Evolutionary conservation across 2,329 filamentous ascomycete genomes (phyloP).

Genomic region (Monosporascus sp.): DNA sequence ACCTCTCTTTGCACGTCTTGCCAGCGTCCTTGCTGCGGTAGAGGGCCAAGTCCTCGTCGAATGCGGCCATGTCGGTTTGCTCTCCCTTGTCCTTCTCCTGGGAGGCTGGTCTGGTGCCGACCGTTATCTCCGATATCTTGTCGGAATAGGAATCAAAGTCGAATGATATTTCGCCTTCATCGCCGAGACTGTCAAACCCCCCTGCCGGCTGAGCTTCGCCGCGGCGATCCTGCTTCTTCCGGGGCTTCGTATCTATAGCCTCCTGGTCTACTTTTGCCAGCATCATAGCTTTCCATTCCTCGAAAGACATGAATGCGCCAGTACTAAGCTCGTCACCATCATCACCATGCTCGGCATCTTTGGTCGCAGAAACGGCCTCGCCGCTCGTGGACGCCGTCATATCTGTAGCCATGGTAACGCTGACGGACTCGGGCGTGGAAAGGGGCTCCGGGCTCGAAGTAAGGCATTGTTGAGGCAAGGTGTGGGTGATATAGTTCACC

Average conservation of each 20-base stretch:
- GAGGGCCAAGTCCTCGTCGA: slow-evolving; percentile 46
- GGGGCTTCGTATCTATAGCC: slow-evolving; percentile 58
- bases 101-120: slow-evolving; percentile 21
- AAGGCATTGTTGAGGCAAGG: slow-evolving; percentile 70
- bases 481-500: slow-evolving; percentile 79
- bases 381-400: slow-evolving; percentile 13
- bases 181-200: slow-evolving; percentile 73
- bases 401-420: slow-evolving; percentile 15
- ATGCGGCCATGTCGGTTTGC: slow-evolving; percentile 38
- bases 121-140: slow-evolving; percentile 39
- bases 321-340: slow-evolving; percentile 55
- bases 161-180: slow-evolving; percentile 76
- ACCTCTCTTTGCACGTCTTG: slow-evolving; percentile 94
- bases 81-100: slow-evolving; percentile 23
- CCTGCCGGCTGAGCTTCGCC: slow-evolving; percentile 50
- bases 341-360: slow-evolving; percentile 53
- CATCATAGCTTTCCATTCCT: slow-evolving; percentile 97
- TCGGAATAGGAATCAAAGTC: slow-evolving; percentile 49
- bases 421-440: slow-evolving; percentile 14
- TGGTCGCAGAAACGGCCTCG: slow-evolving; percentile 14
- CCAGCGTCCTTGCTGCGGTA: slow-evolving; percentile 86
- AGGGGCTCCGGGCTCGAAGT: slow-evolving; percentile 52
- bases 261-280: slow-evolving; percentile 78
- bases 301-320: slow-evolving; percentile 84
- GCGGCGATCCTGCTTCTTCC: slow-evolving; percentile 50